Base-by-base conservation (phyloP, 352 stramenopile genomes). In the Pythium oligandrum region DNA sequence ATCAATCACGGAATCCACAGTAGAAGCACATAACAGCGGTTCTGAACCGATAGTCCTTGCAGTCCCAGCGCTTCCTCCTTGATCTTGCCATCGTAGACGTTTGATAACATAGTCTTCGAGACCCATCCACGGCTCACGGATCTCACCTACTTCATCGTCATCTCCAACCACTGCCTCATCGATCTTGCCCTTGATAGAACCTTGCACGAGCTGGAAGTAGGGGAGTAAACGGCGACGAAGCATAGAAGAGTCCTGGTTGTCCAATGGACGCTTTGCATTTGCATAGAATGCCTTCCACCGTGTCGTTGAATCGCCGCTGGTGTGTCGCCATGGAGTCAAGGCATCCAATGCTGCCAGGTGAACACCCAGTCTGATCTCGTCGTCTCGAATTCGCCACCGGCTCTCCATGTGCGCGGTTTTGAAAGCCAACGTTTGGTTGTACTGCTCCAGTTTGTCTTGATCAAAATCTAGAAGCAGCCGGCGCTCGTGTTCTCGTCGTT, bases 1-100 rank as follows among this genome's bases (percentile, higher is more conserved):
- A 10, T 83, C 49, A 17, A 83, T 71, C 51, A 66, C 68, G 1
- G 73, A 70, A 37, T 90, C 80, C 26, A 74, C 57, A 1, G 71
- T 84, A 12, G 78, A 71, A 3, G 88, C 70, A 44, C 70, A 78
- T 12, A 90, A 12, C 46, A 70, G 73, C 0, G 75, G 72, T 10
- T 53, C 2, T 6, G 11, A 8, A 5, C 42, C 51, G 8, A 64
- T n/a, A 11, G 40, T 26, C 17, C 17, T 26, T 26, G 17, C 17
- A 26, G 17, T 26, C 17, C 17, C 17, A 10, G 32, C 51, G 49
- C 50, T 10, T 55, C 51, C 9, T 57, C 42, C 34, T 35, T 49
- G 31, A 10, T 50, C 1, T 10, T 12, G 1, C 51, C 46, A 36
- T 35, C 38, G 34, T 47, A 17, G 6, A 12, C 39, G 26, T 4